phyloP scores from a whole-genome alignment of 2,329 filamentous ascomycete genomes.

The Gaeumannomyces sp. region DNA sequence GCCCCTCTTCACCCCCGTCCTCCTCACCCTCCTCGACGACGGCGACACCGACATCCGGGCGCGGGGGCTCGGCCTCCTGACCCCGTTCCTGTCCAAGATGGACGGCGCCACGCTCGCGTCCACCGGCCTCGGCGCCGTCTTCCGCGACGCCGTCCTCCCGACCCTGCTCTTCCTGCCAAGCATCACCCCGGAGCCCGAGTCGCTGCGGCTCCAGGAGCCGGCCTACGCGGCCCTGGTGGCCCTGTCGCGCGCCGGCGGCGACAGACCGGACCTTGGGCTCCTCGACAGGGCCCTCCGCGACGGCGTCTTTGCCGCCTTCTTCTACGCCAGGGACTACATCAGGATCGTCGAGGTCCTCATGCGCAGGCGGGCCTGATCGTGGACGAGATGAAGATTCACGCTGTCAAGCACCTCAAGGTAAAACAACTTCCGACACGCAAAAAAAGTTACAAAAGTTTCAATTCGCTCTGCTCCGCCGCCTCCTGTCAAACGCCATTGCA shows the following conservation, averaged over 20 bases:
- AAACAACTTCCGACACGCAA: too few relatives aligned
- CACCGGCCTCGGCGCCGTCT: slow-evolving; percentile 61
- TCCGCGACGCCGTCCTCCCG: slow-evolving; percentile 64
- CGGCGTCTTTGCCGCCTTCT: slow-evolving; percentile 48
- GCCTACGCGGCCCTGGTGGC: slow-evolving; percentile 62
- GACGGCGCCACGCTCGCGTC: slow-evolving; percentile 46
- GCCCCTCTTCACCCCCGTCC: slow-evolving; percentile 62
- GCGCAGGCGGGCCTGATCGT: slow-evolving; percentile 43
- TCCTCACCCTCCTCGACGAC: slow-evolving; percentile 66
- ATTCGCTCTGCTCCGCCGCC: not conserved
- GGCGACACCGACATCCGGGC: slow-evolving; percentile 44
- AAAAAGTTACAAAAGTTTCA: too few relatives aligned
- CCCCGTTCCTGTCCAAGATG: slow-evolving; percentile 48
- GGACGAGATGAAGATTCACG: slow-evolving; percentile 51
- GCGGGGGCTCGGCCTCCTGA: slow-evolving; percentile 49
- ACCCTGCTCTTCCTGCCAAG: slow-evolving; percentile 71
- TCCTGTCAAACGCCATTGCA: not conserved
- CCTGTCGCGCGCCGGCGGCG: slow-evolving; percentile 38
- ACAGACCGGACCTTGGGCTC: slow-evolving; percentile 25
- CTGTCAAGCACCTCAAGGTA: slow-evolving; percentile 63
- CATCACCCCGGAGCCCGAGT: slow-evolving; percentile 68
- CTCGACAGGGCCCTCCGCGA: slow-evolving; percentile 51
- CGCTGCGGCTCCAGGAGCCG: slow-evolving; percentile 53
- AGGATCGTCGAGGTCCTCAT: slow-evolving; percentile 52
- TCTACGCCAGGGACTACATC: slow-evolving; percentile 53